phyloP scores from a whole-genome alignment of 345 rosid genomes.

The Hypericum androsaemum region DNA sequence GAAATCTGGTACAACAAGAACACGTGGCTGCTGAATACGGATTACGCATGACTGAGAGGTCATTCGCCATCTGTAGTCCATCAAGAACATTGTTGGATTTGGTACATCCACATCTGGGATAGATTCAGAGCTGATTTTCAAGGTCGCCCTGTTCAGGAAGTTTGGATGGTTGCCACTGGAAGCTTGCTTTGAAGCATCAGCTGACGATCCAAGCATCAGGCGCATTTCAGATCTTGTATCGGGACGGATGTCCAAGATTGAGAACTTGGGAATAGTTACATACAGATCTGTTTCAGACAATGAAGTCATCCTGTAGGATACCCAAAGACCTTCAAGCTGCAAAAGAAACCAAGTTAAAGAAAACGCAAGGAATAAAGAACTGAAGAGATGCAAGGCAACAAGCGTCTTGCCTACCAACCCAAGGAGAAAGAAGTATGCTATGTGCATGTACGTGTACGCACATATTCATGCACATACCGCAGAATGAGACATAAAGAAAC shows the following conservation, averaged over 20 bases:
- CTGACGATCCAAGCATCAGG: constrained; percentile 93
- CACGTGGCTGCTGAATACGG: constrained; percentile 87
- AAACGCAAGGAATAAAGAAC: constrained; percentile 7
- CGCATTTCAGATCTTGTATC: constrained; percentile 93
- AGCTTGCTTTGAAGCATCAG: constrained; percentile 70
- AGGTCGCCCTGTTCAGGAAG: constrained; percentile 39
- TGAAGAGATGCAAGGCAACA: not conserved
- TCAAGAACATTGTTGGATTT: constrained; percentile 79
- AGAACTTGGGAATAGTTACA: constrained; percentile 78
- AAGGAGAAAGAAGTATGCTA: too few species aligned
- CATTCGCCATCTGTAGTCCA: constrained; percentile 89
- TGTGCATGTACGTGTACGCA: too few species aligned
- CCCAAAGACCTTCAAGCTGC: constrained; percentile 98
- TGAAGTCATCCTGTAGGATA: constrained; percentile 79
- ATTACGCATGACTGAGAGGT: constrained; percentile 82
- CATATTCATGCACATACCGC: too few species aligned
- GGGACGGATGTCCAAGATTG: constrained; percentile 80
- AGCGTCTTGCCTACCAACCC: too few species aligned
- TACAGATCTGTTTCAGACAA: constrained; percentile 89
- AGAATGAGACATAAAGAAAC: constrained; percentile 6
- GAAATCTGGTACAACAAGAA: constrained; percentile 95
- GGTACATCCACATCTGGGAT: constrained; percentile 44
- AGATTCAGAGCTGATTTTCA: constrained; percentile 39
- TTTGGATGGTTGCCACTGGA: constrained; percentile 51
- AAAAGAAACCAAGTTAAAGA: constrained; percentile 7